Evolutionary conservation across 805 yeast species (phyloP), one percentile per base, ranked within the genome.

Genomic region (Ascoidea rubescens): DNA sequence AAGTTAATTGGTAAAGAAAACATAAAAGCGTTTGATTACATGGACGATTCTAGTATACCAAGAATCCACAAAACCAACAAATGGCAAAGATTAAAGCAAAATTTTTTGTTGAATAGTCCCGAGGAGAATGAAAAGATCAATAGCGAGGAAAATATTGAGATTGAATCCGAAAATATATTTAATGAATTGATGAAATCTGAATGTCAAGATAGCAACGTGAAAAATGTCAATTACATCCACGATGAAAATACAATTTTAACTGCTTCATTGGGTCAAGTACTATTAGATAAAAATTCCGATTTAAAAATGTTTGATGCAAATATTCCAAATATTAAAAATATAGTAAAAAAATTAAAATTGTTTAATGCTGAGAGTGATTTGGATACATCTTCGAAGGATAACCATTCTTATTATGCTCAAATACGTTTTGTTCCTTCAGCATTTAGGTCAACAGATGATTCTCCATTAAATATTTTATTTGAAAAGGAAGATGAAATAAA

Each of bases 361-460:
- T 64, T 51, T 32, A 30, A 48, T 12, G 53, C 48, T 5, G 47
- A 16, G 2, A 49, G 47, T 12, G 51, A 30, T 12, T 42, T 52
- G 21, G 69, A 65, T 44, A 62, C 60, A 12, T 54, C 51, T 31
- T 52, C 58, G 5, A 14, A 45, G 21, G 62, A 55, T 45, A 60
- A 62, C 45, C 60, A 58, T 46, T 48, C 52, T 17, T 68, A 70
- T 56, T 57, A 60, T 30, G 61, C 71, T n/a, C 78, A 74, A 56
- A 52, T 74, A 54, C 68, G 65, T 56, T 70, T 75, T 53, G 55
- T 67, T 17, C 78, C 78, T 0, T 61, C 68, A 28, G 68, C 77
- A 48, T 60, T 65, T 59, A 21, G 28, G 28, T 21, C 28, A 21
- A 21, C 28, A 21, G 28, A 21, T 21, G 28, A 21, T 21, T 21